Percentiles rank a stretch among this genome's conserved stretches.
Conservation (phyloP, 2,329 filamentous ascomycete genomes). For the Ophiosphaerella narmari region DNA sequence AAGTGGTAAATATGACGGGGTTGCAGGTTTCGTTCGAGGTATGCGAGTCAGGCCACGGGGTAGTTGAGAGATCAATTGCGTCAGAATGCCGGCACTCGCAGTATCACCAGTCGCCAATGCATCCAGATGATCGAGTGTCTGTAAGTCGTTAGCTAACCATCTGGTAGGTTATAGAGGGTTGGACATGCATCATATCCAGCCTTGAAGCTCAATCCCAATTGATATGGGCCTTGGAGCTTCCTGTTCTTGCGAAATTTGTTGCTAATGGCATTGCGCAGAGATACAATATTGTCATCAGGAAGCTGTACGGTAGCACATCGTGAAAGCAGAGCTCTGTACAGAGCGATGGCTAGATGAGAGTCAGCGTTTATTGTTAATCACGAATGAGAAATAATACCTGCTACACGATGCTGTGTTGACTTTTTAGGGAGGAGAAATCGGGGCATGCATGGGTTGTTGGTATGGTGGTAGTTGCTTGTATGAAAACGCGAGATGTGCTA, state of each 20-base stretch:
- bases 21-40: conserved; percentile 8
- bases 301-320: conserved; percentile 61
- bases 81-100: conserved; percentile 25
- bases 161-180: neutral
- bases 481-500: conserved; percentile 8
- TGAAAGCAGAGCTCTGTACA: conserved; percentile 72
- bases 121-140: conserved; percentile 52
- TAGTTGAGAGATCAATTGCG: conserved; percentile 44
- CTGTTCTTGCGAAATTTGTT: conserved; percentile 67
- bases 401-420: conserved; percentile 57
- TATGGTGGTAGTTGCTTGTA: neutral
- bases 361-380: conserved; percentile 3
- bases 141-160: conserved; percentile 11
- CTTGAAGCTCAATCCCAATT: conserved; percentile 66
- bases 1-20: conserved; percentile 8
- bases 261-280: conserved; percentile 63
- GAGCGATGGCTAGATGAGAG: conserved; percentile 61
- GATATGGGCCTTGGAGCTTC: conserved; percentile 61
- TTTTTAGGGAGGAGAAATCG: conserved; percentile 51
- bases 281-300: conserved; percentile 55
- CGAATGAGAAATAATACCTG: conserved; percentile 45
- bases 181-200: conserved; percentile 67
- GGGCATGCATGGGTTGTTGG: conserved; percentile 49
- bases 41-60: conserved; percentile 43
- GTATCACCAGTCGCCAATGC: conserved; percentile 41